Conservation (phyloP, 1,284 basidiomycete species). For the Boletellus sp. region DNA sequence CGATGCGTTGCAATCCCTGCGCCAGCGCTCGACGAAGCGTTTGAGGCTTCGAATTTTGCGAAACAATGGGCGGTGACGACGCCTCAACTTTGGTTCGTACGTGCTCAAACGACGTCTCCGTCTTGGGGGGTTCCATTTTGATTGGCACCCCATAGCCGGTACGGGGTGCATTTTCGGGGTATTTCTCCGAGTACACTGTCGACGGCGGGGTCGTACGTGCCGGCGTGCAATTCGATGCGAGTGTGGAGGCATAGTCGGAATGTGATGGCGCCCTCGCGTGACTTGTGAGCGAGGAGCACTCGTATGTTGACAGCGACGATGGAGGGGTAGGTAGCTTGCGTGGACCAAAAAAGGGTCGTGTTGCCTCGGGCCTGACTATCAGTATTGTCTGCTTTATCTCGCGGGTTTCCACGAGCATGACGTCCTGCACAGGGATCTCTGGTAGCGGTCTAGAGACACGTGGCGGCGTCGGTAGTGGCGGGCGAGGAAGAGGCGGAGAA, state of each 20-base stretch:
- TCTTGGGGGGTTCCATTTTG: slow-evolving; percentile 25
- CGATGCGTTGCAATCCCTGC: slow-evolving; percentile 26
- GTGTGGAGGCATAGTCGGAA: slow-evolving; percentile 27
- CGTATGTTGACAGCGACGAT: slow-evolving; percentile 26
- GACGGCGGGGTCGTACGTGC: slow-evolving; percentile 35
- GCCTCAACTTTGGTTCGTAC: slow-evolving; percentile 22
- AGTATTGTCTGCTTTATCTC: slow-evolving; percentile 18
- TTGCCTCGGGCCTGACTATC: slow-evolving; percentile 22
- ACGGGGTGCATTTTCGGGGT: slow-evolving; percentile 23
- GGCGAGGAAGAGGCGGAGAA: slow-evolving; percentile 27
- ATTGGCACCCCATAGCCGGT: slow-evolving; percentile 22
- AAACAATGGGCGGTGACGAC: slow-evolving; percentile 20
- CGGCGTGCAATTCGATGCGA: slow-evolving; percentile 29
- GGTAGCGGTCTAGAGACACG: slow-evolving; percentile 30
- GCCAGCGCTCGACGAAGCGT: slow-evolving; percentile 24
- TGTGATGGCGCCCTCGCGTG: slow-evolving; percentile 24
- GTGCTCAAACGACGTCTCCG: slow-evolving; percentile 24
- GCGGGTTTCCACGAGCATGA: slow-evolving; percentile 13
- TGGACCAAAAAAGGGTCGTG: slow-evolving; percentile 21
- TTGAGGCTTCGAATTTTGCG: slow-evolving; percentile 23
- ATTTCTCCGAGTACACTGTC: slow-evolving; percentile 33
- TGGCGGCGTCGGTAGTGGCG: slow-evolving; percentile 30
- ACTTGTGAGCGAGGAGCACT: slow-evolving; percentile 11
- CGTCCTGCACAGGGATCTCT: slow-evolving; percentile 28
- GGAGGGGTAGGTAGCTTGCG: slow-evolving; percentile 36